Evolutionary conservation across 495 filamentous ascomycete species (phyloP), one percentile per base, ranked within the genome.

Genomic region (Elaphomyces granulatus): DNA sequence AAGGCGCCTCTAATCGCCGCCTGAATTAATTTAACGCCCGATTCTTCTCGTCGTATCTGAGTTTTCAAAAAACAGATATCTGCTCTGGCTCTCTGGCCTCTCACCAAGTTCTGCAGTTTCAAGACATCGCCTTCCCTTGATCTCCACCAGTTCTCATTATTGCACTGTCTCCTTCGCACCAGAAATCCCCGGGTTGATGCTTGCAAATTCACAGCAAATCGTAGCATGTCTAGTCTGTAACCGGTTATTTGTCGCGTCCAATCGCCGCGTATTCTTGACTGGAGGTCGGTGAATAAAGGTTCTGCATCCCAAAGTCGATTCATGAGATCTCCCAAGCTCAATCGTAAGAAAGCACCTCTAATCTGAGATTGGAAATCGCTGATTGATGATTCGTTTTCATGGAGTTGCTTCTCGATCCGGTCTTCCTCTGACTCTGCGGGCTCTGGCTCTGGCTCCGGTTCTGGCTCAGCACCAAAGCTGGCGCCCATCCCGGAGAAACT

Each of bases 401-500:
- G 67, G 4, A 96, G 59, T 53, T 95, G 84, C 34, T 88, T 70
- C 40, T 88, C 73, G 36, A 94, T 83, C 28, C 87, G 71, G 44
- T 94, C 86, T 46, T 96, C 82, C 50, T 94, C 87, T 1, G 80
- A 80, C 54, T 94, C 87, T 19, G 78, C 72, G 0, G 83, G 83
- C 50, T 85, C 80, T 1, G 67, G 72, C 43, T 68, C 54, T 2
- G 64, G 64, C 41, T 61, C 68, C 0, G 72, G 73, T 32, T 79
- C 76, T 2, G 67, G 69, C 49, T 86, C 82, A n/a, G 87, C 81
- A 15, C 83, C 87, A 60, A 99, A 95, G 50, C 84, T 84, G 41
- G 85, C 90, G 20, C 87, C 81, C 81, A 99, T 95, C 38, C 87
- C 88, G 41, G 83, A 80, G 63, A 99, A 99, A 59, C 84, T 94